phyloP scores from a whole-genome alignment of 345 rosid species.

The Geranium brycei region DNA sequence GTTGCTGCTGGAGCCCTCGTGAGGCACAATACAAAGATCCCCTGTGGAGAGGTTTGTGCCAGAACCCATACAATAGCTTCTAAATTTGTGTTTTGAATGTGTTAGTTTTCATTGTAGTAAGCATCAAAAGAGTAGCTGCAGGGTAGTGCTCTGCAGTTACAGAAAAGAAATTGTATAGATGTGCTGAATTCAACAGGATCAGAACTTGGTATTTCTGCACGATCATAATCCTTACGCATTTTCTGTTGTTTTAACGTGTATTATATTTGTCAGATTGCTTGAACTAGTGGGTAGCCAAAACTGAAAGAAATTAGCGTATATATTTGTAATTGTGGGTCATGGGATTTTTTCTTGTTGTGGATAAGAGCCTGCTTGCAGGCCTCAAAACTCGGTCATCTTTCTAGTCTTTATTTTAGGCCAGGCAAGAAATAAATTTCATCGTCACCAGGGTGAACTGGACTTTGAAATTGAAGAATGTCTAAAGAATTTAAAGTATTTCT shows the following conservation, averaged over 20 bases:
- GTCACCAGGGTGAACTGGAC: background rate
- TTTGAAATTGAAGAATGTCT: background rate
- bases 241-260: too few species aligned
- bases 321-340: too few species aligned
- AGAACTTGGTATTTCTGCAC: too few species aligned
- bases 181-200: too few species aligned
- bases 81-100: background rate
- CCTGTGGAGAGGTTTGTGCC: conserved; percentile 58
- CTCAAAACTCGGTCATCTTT: background rate
- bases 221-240: too few species aligned
- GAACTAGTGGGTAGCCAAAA: too few species aligned
- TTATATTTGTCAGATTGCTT: too few species aligned
- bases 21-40: conserved; percentile 72
- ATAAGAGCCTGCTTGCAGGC: background rate
- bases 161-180: too few species aligned
- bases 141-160: too few species aligned
- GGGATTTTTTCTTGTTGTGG: background rate
- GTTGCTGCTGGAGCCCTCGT: conserved; percentile 94
- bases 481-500: background rate
- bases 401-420: background rate
- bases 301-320: too few species aligned
- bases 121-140: too few species aligned
- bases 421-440: too few species aligned
- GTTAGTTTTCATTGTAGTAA: background rate
- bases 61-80: background rate